A percentile compares a stretch with the other conserved stretches of the same genome.
Conservation (phyloP, 2,329 filamentous ascomycete genomes). For the Harringtonia aguacate region DNA sequence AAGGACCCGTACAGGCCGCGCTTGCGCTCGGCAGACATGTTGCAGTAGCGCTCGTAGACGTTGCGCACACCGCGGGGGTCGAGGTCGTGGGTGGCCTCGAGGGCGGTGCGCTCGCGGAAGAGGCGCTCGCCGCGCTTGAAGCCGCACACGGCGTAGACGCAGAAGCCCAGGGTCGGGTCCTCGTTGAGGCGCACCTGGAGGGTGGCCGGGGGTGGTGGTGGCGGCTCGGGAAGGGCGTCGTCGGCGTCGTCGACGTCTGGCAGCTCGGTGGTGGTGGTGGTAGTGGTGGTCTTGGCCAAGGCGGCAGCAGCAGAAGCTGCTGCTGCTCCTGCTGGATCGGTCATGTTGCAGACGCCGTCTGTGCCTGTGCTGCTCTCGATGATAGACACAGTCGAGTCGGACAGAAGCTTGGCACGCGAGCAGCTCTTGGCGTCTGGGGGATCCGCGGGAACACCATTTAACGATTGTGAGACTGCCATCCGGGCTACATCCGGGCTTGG, state of each 20-base stretch:
- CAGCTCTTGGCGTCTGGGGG: no score
- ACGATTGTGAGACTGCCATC: no score
- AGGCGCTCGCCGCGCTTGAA: conserved; percentile 15
- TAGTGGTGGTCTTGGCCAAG: not conserved
- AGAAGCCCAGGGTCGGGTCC: conserved; percentile 16
- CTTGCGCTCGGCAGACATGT: not conserved
- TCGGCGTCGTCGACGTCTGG: not conserved
- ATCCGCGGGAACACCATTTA: no score
- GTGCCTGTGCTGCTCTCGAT: no score
- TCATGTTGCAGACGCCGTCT: no score
- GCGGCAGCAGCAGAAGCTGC: no score
- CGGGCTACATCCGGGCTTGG: no score
- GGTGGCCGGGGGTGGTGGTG: not conserved
- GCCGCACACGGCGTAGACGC: conserved; percentile 18
- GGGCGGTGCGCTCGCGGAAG: conserved; percentile 15
- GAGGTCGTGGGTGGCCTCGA: conserved; percentile 13
- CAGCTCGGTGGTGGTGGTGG: not conserved
- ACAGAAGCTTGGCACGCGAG: no score
- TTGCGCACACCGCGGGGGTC: conserved; percentile 8
- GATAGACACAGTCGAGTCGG: no score
- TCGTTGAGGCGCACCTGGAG: conserved; percentile 9
- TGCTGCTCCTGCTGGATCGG: no score
- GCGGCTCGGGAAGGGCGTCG: not conserved
- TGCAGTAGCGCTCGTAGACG: conserved; percentile 7
- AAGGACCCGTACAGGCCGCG: conserved; percentile 12